Evolutionary conservation across 176 grass and related monocot species (phyloP).

Genomic region (Oryza meridionalis): DNA sequence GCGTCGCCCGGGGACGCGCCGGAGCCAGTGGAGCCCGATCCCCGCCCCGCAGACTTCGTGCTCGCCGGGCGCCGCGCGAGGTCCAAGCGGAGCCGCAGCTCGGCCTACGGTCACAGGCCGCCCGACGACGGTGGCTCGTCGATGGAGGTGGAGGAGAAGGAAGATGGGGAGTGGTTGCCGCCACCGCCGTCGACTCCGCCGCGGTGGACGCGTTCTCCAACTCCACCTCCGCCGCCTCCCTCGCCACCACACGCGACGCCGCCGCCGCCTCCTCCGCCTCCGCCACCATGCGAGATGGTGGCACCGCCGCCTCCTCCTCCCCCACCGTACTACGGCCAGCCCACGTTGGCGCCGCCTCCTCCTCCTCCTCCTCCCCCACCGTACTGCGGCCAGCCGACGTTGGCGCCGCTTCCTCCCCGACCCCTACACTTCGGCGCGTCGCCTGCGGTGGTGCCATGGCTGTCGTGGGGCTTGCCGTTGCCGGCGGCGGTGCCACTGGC

Average conservation of each 20-base stretch:
- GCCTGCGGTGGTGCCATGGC: neutral
- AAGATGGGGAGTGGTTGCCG: neutral
- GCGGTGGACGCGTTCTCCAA: slow-evolving; percentile 24
- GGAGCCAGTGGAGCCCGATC: slow-evolving; percentile 19
- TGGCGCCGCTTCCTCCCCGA: neutral
- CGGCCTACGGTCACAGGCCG: slow-evolving; percentile 19
- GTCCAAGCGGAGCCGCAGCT: slow-evolving; percentile 47
- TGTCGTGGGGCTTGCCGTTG: slow-evolving; percentile 48
- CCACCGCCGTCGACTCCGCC: slow-evolving; percentile 37
- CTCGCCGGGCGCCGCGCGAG: slow-evolving; percentile 38
- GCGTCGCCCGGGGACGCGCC: neutral
- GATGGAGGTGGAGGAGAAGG: slow-evolving; percentile 24
- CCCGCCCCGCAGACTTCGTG: slow-evolving; percentile 42
- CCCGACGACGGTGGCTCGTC: neutral
- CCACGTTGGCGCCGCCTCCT: slow-evolving; percentile 10
- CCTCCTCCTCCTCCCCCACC: neutral
- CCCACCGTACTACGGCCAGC: neutral
- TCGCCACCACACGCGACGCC: neutral
- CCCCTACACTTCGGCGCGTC: neutral
- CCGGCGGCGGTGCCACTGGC: neutral
- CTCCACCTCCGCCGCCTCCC: neutral
- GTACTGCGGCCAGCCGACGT: neutral
- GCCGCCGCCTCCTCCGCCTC: too few relatives aligned
- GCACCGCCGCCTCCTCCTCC: neutral
- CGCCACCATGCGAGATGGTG: too few relatives aligned